Conservation (phyloP, 352 stramenopile species). For the Phytopythium ostracodes region DNA sequence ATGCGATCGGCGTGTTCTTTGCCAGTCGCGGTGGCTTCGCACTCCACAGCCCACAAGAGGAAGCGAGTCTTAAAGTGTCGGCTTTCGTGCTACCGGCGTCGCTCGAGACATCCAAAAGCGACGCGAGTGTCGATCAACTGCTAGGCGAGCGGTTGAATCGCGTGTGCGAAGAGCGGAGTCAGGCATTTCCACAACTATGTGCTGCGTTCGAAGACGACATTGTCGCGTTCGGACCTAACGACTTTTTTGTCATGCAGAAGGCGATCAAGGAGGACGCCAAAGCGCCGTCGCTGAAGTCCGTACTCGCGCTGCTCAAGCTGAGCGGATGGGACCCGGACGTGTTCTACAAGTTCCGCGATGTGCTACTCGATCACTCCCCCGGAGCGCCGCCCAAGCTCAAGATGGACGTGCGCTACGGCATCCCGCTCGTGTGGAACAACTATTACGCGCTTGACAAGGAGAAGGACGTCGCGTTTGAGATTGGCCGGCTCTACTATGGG, state of each 20-base stretch:
- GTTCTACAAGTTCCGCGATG: conserved; percentile 95
- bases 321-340: conserved; percentile 92
- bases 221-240: conserved; percentile 90
- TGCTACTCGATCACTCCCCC: conserved; percentile 85
- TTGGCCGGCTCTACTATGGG: conserved; percentile 91
- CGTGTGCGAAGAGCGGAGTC: conserved; percentile 55
- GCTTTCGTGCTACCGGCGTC: conserved; percentile 70
- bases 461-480: conserved; percentile 91
- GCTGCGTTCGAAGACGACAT: conserved; percentile 86
- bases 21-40: conserved; percentile 89
- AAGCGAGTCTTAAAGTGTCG: conserved; percentile 91
- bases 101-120: conserved; percentile 2
- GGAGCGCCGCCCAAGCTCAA: conserved; percentile 57
- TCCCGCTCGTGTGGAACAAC: conserved; percentile 87
- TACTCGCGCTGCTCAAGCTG: conserved; percentile 90
- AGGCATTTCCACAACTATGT: conserved; percentile 58
- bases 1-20: conserved; percentile 91
- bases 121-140: conserved; percentile 9
- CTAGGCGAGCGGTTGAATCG: conserved; percentile 55
- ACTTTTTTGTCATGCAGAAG: conserved; percentile 95
- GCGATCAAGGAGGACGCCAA: conserved; percentile 79
- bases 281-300: conserved; percentile 76
- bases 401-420: conserved; percentile 81
- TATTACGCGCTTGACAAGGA: conserved; percentile 93
- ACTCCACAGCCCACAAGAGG: conserved; percentile 90